A percentile compares a stretch with the other conserved stretches of the same genome.
These are phyloP conservation scores for Paecilomyces formosus DNA, from an alignment of 2,329 filamentous ascomycete genomes.

Conservation along the genomic window DNA sequence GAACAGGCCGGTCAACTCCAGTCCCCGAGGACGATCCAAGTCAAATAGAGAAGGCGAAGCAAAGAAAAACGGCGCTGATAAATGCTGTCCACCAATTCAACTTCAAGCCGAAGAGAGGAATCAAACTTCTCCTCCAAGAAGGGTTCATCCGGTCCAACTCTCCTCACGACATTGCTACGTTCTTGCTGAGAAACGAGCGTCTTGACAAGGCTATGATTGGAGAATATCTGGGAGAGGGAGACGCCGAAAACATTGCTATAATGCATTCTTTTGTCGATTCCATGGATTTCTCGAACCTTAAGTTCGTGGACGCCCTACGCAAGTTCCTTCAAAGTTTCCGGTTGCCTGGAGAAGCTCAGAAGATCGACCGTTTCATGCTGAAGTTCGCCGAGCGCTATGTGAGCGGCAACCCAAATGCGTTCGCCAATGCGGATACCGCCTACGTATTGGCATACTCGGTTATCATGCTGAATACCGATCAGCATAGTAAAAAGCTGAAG, in stretches of 20 bases:
- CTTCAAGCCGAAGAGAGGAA: constrained; percentile 91
- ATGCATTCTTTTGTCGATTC: constrained; percentile 97
- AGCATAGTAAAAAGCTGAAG: constrained; percentile 82
- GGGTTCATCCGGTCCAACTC: constrained; percentile 78
- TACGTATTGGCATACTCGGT: constrained; percentile 96
- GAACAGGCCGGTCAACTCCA: constrained; percentile 57
- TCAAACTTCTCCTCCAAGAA: constrained; percentile 74
- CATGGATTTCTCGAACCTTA: constrained; percentile 87
- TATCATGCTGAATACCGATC: constrained; percentile 92
- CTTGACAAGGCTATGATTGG: constrained; percentile 89
- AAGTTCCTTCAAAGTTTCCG: constrained; percentile 93
- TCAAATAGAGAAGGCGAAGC: constrained; percentile 90
- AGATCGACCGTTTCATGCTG: constrained; percentile 98
- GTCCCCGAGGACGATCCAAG: constrained; percentile 81
- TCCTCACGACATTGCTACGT: constrained; percentile 75
- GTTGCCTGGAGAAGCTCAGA: constrained; percentile 90
- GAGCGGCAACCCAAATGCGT: constrained; percentile 90
- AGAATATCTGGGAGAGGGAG: constrained; percentile 90
- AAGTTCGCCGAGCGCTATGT: constrained; percentile 98
- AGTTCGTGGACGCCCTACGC: constrained; percentile 86
- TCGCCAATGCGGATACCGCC: constrained; percentile 95
- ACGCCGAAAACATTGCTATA: constrained; percentile 85
- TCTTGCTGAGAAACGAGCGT: constrained; percentile 72
- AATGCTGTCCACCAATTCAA: constrained; percentile 92
- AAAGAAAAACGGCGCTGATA: constrained; percentile 81